Conservation (phyloP, 2,329 filamentous ascomycete genomes). For the Penicillium freii region DNA sequence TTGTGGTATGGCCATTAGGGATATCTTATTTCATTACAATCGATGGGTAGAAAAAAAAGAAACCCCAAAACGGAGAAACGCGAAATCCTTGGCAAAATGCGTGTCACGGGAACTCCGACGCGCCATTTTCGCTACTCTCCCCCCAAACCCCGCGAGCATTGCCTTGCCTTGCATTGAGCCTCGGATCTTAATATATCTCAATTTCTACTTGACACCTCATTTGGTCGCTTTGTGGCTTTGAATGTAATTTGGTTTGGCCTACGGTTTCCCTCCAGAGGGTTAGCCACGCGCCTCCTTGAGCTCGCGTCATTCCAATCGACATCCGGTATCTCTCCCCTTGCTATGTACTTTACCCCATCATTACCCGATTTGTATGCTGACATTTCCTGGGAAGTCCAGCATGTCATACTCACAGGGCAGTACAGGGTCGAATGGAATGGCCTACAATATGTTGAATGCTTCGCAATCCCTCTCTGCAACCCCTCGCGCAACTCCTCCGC, state of each 20-base stretch:
- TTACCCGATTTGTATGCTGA: constrained; percentile 13
- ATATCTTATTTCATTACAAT: not conserved
- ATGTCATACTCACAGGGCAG: constrained; percentile 44
- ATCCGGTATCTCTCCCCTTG: constrained; percentile 24
- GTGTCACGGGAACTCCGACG: constrained; percentile 27
- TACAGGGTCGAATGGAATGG: constrained; percentile 40
- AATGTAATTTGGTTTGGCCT: constrained; percentile 18
- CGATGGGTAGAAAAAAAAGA: not conserved
- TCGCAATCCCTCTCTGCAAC: constrained; percentile 48
- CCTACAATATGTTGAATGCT: constrained; percentile 43
- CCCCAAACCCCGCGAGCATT: constrained; percentile 24
- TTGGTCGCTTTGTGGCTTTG: constrained; percentile 8
- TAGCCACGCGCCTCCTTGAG: constrained; percentile 35
- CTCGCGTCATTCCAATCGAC: constrained; percentile 30
- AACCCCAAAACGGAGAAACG: constrained; percentile 21
- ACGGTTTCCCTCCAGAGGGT: constrained; percentile 26
- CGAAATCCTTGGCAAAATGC: constrained; percentile 26
- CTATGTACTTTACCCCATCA: constrained; percentile 16
- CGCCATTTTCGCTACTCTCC: constrained; percentile 18
- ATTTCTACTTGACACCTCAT: constrained; percentile 3
- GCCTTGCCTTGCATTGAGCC: constrained; percentile 20
- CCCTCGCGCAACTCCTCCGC: constrained; percentile 46
- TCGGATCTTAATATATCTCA: constrained; percentile 11
- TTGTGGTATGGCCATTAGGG: constrained; percentile 4
- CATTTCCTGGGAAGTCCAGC: constrained; percentile 1